Conservation (phyloP, 768 basidiomycete species). For the Clitopilus passeckerianus region DNA sequence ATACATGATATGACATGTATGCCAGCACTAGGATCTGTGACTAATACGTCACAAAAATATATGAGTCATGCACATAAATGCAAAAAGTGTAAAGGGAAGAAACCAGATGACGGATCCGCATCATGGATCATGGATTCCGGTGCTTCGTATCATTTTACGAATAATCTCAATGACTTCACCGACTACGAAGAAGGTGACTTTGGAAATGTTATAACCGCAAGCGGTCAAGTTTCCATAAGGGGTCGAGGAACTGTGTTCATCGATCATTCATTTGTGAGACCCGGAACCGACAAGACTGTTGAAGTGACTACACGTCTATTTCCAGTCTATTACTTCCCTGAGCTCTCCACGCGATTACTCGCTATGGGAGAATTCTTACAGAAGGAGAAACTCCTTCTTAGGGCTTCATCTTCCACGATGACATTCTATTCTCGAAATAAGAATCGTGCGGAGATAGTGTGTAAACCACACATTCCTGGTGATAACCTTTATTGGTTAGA, state of each 20-base stretch:
- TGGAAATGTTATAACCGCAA: not conserved
- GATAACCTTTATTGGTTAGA: not conserved
- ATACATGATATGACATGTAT: too few relatives aligned
- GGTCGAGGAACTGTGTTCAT: not conserved
- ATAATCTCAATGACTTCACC: not conserved
- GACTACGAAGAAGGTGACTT: not conserved
- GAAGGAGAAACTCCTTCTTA: not conserved
- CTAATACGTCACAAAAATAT: too few relatives aligned
- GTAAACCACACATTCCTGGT: not conserved
- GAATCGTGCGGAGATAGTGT: not conserved
- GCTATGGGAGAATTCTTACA: not conserved
- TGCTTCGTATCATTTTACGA: too few relatives aligned
- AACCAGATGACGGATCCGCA: too few relatives aligned
- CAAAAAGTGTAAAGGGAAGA: not conserved
- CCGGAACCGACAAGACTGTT: not conserved
- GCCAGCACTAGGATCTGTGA: too few relatives aligned
- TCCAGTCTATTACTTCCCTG: not conserved
- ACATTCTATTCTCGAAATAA: not conserved
- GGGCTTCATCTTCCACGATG: not conserved
- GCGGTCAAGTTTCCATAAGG: not conserved
- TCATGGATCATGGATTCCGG: too few relatives aligned
- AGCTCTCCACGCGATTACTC: not conserved
- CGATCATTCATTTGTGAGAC: not conserved
- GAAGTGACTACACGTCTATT: not conserved
- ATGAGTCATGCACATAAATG: too few relatives aligned